Conservation (phyloP, 2,329 filamentous ascomycete species). For the Aspergillus vadensis region DNA sequence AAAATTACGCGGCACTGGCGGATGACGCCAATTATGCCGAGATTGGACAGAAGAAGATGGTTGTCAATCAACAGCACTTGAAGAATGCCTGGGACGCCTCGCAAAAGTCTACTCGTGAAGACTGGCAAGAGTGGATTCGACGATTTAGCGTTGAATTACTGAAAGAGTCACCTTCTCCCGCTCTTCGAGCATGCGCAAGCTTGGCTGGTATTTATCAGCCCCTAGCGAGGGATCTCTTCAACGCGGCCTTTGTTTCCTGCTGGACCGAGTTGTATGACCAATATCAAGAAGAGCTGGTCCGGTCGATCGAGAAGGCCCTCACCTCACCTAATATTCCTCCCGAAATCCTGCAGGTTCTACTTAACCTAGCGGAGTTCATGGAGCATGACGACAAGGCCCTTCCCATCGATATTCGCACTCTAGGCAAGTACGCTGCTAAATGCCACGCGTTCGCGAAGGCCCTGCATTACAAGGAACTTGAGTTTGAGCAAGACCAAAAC, state of each 20-base stretch:
- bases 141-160: constrained; percentile 93
- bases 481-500: constrained; percentile 97
- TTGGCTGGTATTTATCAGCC: constrained; percentile 90
- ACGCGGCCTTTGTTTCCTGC: constrained; percentile 97
- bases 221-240: constrained; percentile 91
- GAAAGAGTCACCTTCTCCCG: constrained; percentile 93
- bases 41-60: constrained; percentile 86
- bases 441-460: constrained; percentile 99
- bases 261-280: constrained; percentile 98
- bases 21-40: constrained; percentile 83
- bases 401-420: constrained; percentile 91
- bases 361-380: constrained; percentile 99
- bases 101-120: constrained; percentile 94
- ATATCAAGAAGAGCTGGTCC: constrained; percentile 94
- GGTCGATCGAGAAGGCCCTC: constrained; percentile 92
- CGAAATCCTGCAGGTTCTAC: constrained; percentile 87
- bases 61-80: constrained; percentile 95
- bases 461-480: constrained; percentile 96
- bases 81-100: constrained; percentile 97
- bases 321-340: constrained; percentile 94
- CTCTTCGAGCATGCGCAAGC: constrained; percentile 86
- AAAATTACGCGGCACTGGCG: constrained; percentile 72
- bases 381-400: constrained; percentile 98
- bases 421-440: constrained; percentile 91
- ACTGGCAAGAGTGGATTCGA: constrained; percentile 99